A percentile compares a stretch with the other conserved stretches of the same genome.
Evolutionary conservation across 192 early-diverging fungal species (phyloP).

Genomic region (Mortierella hygrophila): DNA sequence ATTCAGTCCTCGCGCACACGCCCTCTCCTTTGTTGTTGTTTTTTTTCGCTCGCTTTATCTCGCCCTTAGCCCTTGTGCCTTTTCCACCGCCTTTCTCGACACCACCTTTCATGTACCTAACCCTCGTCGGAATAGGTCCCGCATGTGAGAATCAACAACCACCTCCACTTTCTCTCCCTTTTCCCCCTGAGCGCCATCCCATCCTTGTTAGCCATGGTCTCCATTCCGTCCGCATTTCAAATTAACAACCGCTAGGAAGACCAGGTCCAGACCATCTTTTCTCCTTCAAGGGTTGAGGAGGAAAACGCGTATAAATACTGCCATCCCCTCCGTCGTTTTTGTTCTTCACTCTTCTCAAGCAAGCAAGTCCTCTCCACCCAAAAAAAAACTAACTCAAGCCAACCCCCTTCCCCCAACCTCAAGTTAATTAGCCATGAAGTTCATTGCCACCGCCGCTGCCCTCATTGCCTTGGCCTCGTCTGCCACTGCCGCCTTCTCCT

Average conservation of each 20-base stretch:
- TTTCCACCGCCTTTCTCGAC: not conserved
- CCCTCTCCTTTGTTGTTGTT: not conserved
- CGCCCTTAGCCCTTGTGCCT: not conserved
- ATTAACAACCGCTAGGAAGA: not conserved
- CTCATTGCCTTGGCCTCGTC: conserved; percentile 51
- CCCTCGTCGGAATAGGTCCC: not conserved
- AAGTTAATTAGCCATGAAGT: conserved; percentile 35
- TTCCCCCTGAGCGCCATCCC: not conserved
- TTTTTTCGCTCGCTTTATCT: not conserved
- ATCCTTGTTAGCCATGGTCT: not conserved
- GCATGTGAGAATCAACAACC: conserved; percentile 1
- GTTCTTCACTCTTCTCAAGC: conserved; percentile 17
- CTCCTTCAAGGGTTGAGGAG: not conserved
- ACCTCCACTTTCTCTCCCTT: not conserved
- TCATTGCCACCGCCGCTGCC: conserved; percentile 38
- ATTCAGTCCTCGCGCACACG: not conserved
- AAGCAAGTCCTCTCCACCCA: not conserved
- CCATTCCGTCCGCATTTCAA: not conserved
- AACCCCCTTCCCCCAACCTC: not conserved
- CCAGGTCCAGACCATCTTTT: not conserved
- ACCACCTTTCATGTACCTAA: not conserved
- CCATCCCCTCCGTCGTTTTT: not conserved
- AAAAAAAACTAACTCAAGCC: not conserved
- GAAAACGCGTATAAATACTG: conserved; percentile 9
- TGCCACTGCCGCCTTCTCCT: conserved; percentile 48